phyloP scores from a whole-genome alignment of 2,329 filamentous ascomycete species.

The Xylariaceae sp. region DNA sequence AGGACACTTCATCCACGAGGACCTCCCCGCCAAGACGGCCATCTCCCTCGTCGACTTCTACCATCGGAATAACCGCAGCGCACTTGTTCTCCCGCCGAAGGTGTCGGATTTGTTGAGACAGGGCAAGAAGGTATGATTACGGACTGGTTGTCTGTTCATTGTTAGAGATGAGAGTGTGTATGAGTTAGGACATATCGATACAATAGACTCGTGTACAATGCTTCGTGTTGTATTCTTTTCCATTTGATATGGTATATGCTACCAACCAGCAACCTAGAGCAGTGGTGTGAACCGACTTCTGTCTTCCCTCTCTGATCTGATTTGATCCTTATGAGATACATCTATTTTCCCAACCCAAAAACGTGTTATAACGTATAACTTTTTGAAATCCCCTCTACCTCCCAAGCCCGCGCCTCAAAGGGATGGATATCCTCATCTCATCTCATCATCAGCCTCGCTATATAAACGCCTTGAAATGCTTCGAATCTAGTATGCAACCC shows the following conservation, averaged over 20 bases:
- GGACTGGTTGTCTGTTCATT: background rate
- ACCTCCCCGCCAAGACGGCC: slow-evolving; percentile 85
- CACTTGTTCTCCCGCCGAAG: slow-evolving; percentile 84
- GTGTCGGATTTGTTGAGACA: slow-evolving; percentile 67
- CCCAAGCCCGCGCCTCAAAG: background rate
- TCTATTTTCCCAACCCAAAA: background rate
- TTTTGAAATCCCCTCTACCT: background rate
- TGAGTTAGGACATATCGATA: background rate
- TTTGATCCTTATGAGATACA: no score
- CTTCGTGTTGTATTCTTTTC: no score
- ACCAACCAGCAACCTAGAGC: no score
- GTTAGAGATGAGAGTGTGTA: background rate
- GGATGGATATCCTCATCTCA: background rate
- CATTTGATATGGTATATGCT: no score
- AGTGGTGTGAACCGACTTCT: background rate
- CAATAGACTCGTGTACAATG: background rate
- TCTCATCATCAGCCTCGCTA: background rate
- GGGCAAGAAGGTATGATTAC: slow-evolving; percentile 49
- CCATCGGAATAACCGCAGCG: slow-evolving; percentile 79
- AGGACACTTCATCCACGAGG: slow-evolving; percentile 95
- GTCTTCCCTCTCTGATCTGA: background rate
- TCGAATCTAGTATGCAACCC: background rate
- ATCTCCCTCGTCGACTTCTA: slow-evolving; percentile 85
- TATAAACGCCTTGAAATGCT: background rate
- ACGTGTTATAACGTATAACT: background rate